Base-by-base conservation (phyloP, 139 green algal species). In the Spirogloea muscicola region DNA sequence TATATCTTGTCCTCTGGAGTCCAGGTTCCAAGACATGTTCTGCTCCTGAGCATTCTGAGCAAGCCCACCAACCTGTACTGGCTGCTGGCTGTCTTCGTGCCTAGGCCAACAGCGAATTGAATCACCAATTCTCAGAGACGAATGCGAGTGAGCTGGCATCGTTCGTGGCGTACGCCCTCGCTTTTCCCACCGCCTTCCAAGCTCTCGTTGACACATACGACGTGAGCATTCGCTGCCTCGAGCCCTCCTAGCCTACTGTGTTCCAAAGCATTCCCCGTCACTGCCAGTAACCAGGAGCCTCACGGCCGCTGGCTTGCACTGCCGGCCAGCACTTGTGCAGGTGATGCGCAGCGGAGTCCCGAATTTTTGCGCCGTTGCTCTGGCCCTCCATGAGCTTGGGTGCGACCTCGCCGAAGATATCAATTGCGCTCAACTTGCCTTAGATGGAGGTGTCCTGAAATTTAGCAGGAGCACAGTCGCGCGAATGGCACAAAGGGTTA, bases 121-220 rank as follows among this genome's bases (percentile, higher is more conserved):
- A 18, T 29, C 49, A 25, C 36, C 27, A 44, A 2, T 78, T 82
- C 37, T 13, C 13, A 1, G 74, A 86, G 6, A 86, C 80, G 10
- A 86, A 86, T 34, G 5, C 65, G 10, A 80, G 67, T 48, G 80
- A 86, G 48, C 62, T 86, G n/a, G 74, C 69, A 1, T 67, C 80
- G 27, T 86, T 86, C 31, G 33, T 44, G 31, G 58, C 74, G 31
- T 86, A 86, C 62, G 80, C 80, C 31, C 41, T 83, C 6, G 80
- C 80, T 1, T 86, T 86, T 49, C 80, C 80, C 36, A 18, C 36
- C 7, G 38, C 33, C 31, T 86, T 86, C 55, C 67, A 82, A 60
- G 80, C 74, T 5, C 68, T 86, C 16, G 74, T 86, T 1, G 80
- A 86, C 49, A 86, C 74, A 9, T 86, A 86, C 60, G 74, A 86